Base-by-base conservation (phyloP, 441 rosid species). In the Pelargonium fulgidum region DNA sequence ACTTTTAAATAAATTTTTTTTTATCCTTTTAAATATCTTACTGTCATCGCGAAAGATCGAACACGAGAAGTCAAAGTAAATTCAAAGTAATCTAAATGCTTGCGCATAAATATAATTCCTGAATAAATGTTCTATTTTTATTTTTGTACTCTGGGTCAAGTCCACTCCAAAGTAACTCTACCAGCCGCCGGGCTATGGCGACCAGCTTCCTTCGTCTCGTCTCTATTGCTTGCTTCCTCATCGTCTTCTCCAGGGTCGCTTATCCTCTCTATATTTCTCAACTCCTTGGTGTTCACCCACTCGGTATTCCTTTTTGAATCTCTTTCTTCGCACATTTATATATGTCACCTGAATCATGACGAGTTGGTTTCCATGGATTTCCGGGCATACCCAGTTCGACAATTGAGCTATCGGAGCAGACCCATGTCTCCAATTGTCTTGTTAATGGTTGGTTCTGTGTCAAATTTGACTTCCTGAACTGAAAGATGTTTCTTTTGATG, bases 271-370 rank as follows among this genome's bases (percentile, higher is more conserved):
- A 85, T 11, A 45, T 74, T 16, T 77, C 85, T 48, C 68, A 77
- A 20, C 76, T 77, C 62, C 72, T 79, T 52, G 97, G 97, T 3
- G 79, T 86, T 69, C 97, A 87, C 61, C 97, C 97, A 0, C 65
- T 85, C 76, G 93, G 97, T 89, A 65, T 67, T 16, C 1, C 44
- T 52, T 65, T 67, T 59, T 62, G 61, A 41, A 61, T 71, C 65
- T 41, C 33, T 71, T n/a, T 68, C 65, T 22, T 39, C 42, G 9
- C 42, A 7, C 42, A 39, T 39, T 6, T 39, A 39, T 39, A 22
- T 17, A 61, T 62, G 50, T 73, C 70, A 65, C 22, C 20, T 50
- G 16, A n/a, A 50, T 50, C 58, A 39, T 50, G 58, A 4, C 7
- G 58, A 50, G 16, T 50, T 50, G 58, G 58, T 12, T 50, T 50